Evolutionary conservation across 352 stramenopile species (phyloP).

Genomic region (Globisporangium ultimum): DNA sequence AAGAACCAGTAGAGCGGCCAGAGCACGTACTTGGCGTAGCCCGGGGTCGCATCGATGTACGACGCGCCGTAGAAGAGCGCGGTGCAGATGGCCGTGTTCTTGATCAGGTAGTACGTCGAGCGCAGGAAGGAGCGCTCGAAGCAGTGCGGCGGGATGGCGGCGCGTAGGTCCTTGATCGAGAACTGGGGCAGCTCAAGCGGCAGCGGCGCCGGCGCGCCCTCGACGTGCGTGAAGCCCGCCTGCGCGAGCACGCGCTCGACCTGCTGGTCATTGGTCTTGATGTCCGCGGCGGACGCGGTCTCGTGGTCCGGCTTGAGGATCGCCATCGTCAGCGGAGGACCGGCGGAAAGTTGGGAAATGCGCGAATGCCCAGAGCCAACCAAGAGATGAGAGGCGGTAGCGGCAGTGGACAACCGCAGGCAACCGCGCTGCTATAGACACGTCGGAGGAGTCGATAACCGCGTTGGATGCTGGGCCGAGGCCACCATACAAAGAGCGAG

Average conservation of each 20-base stretch:
- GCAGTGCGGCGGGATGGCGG: conserved; percentile 92
- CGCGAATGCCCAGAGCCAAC: conserved; percentile 20
- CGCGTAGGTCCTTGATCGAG: conserved; percentile 88
- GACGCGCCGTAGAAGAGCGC: conserved; percentile 87
- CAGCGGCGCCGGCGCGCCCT: conserved; percentile 69
- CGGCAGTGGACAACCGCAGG: background rate
- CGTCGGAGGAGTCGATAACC: background rate
- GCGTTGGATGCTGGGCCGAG: background rate
- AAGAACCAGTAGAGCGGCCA: conserved; percentile 98
- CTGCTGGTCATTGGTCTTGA: conserved; percentile 14
- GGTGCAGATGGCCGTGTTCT: conserved; percentile 89
- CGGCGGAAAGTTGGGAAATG: conserved; percentile 19
- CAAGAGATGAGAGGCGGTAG: background rate
- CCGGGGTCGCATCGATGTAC: conserved; percentile 46
- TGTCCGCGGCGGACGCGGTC: conserved; percentile 25
- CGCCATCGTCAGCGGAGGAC: conserved; percentile 32
- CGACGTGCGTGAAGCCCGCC: conserved; percentile 69
- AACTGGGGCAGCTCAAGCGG: conserved; percentile 83
- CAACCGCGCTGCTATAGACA: background rate
- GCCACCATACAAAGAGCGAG: background rate
- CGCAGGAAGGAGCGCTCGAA: conserved; percentile 94
- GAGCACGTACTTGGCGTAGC: conserved; percentile 31
- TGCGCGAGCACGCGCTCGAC: conserved; percentile 46
- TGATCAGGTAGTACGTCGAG: conserved; percentile 90
- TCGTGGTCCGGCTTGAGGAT: conserved; percentile 66